Conservation (phyloP, 345 rosid genomes). For the Diplotaxis tenuifolia region DNA sequence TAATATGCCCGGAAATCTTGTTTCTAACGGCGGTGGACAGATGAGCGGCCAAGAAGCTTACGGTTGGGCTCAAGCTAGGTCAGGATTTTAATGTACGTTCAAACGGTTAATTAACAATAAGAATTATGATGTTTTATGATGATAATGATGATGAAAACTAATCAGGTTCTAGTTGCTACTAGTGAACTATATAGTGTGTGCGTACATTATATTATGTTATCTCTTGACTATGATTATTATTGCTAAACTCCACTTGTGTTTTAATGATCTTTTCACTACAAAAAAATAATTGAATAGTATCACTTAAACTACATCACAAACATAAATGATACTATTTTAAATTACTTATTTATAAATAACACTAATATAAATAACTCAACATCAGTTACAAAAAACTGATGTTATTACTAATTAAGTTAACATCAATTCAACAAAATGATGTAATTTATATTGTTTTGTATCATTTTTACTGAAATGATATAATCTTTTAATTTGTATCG, state of each 20-base stretch:
- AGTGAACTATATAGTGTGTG: conserved; percentile 28
- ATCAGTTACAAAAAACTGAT: too few species aligned
- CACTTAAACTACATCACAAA: too few species aligned
- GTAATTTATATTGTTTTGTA: too few species aligned
- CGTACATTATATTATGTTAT: conserved; percentile 21
- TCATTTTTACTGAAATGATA: too few species aligned
- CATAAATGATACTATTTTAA: too few species aligned
- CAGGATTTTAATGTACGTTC: conserved; percentile 36
- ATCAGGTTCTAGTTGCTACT: conserved; percentile 1
- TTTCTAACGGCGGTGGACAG: conserved; percentile 47
- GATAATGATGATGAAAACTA: conserved; percentile 20
- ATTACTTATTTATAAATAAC: too few species aligned
- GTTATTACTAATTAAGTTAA: too few species aligned
- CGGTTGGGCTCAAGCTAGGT: conserved; percentile 54
- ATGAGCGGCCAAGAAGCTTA: conserved; percentile 50
- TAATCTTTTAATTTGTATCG: too few species aligned
- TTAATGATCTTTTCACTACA: conserved; percentile 10
- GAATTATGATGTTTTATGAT: conserved; percentile 17
- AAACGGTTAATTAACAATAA: conserved; percentile 23
- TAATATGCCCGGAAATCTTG: conserved; percentile 63
- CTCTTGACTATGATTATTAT: conserved; percentile 26
- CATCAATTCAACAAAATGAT: too few species aligned
- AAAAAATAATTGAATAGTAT: too few species aligned
- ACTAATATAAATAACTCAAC: too few species aligned
- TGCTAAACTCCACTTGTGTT: conserved; percentile 24